These are phyloP conservation scores for Hypsizygus marmoreus DNA, from an alignment of 768 basidiomycete species.

Conservation along the genomic window DNA sequence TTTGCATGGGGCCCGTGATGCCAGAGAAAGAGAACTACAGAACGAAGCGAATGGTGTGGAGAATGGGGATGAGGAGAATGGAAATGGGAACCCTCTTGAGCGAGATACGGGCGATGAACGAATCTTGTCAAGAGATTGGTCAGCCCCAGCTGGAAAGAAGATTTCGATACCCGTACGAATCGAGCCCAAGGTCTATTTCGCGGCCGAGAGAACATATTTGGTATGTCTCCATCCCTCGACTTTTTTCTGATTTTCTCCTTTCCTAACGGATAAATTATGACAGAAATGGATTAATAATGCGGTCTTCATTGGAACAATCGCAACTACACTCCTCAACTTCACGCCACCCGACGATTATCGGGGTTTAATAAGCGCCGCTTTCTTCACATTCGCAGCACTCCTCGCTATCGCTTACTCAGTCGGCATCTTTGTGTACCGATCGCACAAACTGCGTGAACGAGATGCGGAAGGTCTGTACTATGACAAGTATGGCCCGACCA, in stretches of 20 bases:
- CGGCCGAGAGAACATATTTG: constrained; percentile 91
- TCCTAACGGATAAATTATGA: constrained; percentile 7
- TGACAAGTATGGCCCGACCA: constrained; percentile 84
- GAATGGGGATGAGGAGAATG: constrained; percentile 38
- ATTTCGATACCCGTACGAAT: constrained; percentile 95
- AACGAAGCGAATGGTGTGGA: constrained; percentile 39
- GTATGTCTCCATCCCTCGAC: constrained; percentile 47
- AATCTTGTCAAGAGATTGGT: constrained; percentile 66
- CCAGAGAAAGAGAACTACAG: constrained; percentile 29
- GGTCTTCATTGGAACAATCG: constrained; percentile 86
- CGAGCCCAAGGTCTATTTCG: constrained; percentile 98
- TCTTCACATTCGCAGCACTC: constrained; percentile 91
- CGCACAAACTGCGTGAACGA: constrained; percentile 65
- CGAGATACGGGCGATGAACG: constrained; percentile 45
- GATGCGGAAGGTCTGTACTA: constrained; percentile 84
- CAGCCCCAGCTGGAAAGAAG: constrained; percentile 82
- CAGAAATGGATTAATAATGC: constrained; percentile 91
- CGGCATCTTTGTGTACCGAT: constrained; percentile 77
- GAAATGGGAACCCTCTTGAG: constrained; percentile 26
- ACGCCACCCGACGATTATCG: constrained; percentile 65
- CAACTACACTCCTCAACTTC: constrained; percentile 90
- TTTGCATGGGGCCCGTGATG: constrained; percentile 42
- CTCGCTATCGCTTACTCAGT: constrained; percentile 87
- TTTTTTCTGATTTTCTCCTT: constrained; percentile 7
- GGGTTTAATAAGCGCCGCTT: constrained; percentile 83